These are phyloP conservation scores for Corynascus novoguineensis DNA, from an alignment of 495 filamentous ascomycete genomes.

Conservation along the genomic window DNA sequence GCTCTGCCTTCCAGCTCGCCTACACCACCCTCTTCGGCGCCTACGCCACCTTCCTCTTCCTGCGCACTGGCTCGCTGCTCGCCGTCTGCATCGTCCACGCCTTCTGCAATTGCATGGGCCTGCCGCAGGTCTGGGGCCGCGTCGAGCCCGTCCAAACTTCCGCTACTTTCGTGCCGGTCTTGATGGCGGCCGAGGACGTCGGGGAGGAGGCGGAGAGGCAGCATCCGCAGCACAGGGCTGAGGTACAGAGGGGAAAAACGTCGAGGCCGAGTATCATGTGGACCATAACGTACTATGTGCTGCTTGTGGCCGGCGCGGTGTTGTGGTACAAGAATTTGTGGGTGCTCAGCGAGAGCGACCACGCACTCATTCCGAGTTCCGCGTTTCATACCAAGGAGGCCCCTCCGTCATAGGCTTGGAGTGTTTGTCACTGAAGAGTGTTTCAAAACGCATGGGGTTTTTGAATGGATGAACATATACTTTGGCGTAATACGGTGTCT, in stretches of 20 bases:
- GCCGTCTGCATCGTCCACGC: constrained; percentile 70
- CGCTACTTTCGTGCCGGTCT: constrained; percentile 4
- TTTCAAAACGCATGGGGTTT: not conserved
- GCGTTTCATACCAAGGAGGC: constrained; percentile 19
- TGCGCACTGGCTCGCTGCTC: constrained; percentile 75
- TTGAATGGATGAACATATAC: not conserved
- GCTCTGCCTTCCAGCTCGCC: constrained; percentile 77
- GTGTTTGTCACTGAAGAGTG: not conserved
- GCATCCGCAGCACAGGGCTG: constrained; percentile 1
- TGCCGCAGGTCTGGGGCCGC: constrained; percentile 81
- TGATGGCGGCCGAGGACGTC: constrained; percentile 6
- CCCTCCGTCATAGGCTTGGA: not conserved
- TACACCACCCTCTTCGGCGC: constrained; percentile 93
- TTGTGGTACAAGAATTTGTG: constrained; percentile 65
- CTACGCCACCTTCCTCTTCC: constrained; percentile 82
- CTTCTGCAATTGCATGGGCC: constrained; percentile 89
- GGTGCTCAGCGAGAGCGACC: constrained; percentile 60
- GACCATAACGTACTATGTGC: constrained; percentile 71
- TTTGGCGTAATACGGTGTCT: too few species aligned
- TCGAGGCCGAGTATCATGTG: constrained; percentile 44
- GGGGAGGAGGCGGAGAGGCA: constrained; percentile 2
- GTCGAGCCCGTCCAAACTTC: constrained; percentile 43
- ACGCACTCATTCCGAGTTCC: constrained; percentile 40
- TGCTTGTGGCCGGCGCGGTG: constrained; percentile 66
- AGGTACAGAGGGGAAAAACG: not conserved